Evolutionary conservation across 2,329 filamentous ascomycete species (phyloP), one percentile per base, ranked within the genome.

Genomic region (Colletotrichum sp.): DNA sequence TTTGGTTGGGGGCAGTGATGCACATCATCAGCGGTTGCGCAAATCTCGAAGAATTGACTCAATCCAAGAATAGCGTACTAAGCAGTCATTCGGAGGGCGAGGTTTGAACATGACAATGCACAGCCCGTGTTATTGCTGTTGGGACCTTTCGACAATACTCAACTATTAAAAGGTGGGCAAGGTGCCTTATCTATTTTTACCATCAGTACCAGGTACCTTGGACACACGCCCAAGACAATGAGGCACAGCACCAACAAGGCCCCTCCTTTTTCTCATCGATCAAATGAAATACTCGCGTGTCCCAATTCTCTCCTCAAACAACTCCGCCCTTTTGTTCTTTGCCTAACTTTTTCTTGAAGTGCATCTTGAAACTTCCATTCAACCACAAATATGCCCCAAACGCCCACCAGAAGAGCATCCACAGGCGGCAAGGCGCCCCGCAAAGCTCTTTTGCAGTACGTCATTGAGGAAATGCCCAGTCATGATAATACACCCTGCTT

Each of bases 401-500:
- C 65, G 2, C 65, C 65, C 19, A n/a, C n/a, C 3, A 36, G 59
- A 48, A 55, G 36, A 27, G 16, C 8, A 52, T 71, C 68, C 2
- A 71, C 59, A 52, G 57, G 68, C 19, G 59, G 57, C 36, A 22
- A 44, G 57, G 57, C 57, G 25, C 68, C 57, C 3, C 15, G 57
- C 6, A 32, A 25, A 9, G 25, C 59, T 25, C 27, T n/a, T 11
- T 7, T 12, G 32, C 34, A 27, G 0, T 71, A 65, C 9, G 67
- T 74, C 28, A 27, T 74, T 44, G 72, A 74, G 30, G 27, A 55
- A 19, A 67, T 30, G 3, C 72, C 72, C 8, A 65, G 67, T 8
- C 66, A 64, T 59, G 67, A 74, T 30, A 16, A 15, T 0, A 71
- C 39, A 8, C 66, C 66, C 30, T 74, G 72, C 72, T n/a, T 74